A percentile compares a stretch with the other conserved stretches of the same genome.
These are phyloP conservation scores for Ceratorhiza oryzae-sativae DNA, from an alignment of 1,284 basidiomycete species.

Conservation along the genomic window DNA sequence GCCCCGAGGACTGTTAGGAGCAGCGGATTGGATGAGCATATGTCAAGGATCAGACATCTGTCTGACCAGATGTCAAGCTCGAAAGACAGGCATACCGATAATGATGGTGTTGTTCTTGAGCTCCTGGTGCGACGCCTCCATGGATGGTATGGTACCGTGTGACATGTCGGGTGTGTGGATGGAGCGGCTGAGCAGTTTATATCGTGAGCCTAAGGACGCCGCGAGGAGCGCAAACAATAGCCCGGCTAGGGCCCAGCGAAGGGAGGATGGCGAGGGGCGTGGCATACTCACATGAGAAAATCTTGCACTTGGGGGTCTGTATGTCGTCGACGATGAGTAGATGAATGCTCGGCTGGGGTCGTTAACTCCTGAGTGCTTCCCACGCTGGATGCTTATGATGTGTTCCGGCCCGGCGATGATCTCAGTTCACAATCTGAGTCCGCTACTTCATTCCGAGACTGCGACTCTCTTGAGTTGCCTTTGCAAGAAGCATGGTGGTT, in stretches of 20 bases:
- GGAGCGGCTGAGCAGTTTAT: conserved; percentile 30
- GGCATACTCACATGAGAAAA: conserved; percentile 38
- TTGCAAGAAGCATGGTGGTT: conserved; percentile 5
- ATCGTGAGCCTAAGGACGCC: conserved; percentile 27
- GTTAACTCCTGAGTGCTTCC: conserved; percentile 21
- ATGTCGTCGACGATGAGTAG: conserved; percentile 15
- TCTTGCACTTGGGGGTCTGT: conserved; percentile 15
- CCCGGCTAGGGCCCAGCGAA: conserved; percentile 26
- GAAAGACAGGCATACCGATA: conserved; percentile 65
- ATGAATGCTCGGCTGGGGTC: background rate
- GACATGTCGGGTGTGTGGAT: conserved; percentile 28
- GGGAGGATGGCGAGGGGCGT: conserved; percentile 12
- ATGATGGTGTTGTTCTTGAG: conserved; percentile 88
- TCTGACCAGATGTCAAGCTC: background rate
- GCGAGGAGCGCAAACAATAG: conserved; percentile 28
- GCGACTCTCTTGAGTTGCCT: conserved; percentile 31
- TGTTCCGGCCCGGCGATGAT: conserved; percentile 28
- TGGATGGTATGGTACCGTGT: conserved; percentile 69
- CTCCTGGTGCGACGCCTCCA: conserved; percentile 74
- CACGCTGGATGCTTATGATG: conserved; percentile 13
- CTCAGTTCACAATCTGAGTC: conserved; percentile 38
- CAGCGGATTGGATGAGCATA: conserved; percentile 21
- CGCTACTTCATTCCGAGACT: conserved; percentile 26
- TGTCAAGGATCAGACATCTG: conserved; percentile 40
- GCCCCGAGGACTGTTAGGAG: conserved; percentile 83